These are phyloP conservation scores for Ichthyophonus hoferi DNA, from an alignment of 208 protist genomes.

Conservation along the genomic window DNA sequence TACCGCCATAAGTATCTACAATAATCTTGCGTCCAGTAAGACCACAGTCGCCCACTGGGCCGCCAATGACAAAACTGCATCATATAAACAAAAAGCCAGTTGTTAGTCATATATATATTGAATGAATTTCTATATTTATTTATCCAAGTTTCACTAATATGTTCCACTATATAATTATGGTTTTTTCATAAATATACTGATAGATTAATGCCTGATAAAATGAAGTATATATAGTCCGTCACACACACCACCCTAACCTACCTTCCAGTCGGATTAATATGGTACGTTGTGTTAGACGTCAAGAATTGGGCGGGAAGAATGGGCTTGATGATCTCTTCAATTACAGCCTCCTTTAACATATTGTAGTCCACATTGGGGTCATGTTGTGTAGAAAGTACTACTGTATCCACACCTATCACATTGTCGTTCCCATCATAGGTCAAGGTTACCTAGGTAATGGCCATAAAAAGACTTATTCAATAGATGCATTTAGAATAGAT, in stretches of 20 bases:
- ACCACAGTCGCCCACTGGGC: conserved; percentile 1
- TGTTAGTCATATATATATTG: too few relatives aligned
- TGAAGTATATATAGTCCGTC: too few relatives aligned
- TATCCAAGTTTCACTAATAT: too few relatives aligned
- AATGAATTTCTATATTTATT: too few relatives aligned
- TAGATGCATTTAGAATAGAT: too few relatives aligned
- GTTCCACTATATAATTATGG: too few relatives aligned
- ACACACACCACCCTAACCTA: too few relatives aligned
- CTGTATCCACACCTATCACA: background rate
- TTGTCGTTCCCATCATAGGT: background rate
- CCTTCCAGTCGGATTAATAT: conserved; percentile 1
- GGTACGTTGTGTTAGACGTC: background rate
- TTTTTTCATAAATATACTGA: too few relatives aligned
- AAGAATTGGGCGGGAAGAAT: background rate
- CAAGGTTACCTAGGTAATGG: background rate
- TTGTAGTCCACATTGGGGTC: background rate
- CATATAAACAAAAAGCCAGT: too few relatives aligned
- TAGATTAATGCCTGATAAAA: too few relatives aligned
- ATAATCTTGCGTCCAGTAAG: conserved; percentile 18
- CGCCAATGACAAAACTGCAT: conserved; percentile 15
- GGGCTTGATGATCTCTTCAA: conserved; percentile 37
- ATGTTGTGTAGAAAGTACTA: background rate
- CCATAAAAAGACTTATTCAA: too few relatives aligned
- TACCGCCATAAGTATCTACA: conserved; percentile 1
- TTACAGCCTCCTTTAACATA: conserved; percentile 4